Conservation (phyloP, 306 rosid species). For the Elaeagnus macrophylla region DNA sequence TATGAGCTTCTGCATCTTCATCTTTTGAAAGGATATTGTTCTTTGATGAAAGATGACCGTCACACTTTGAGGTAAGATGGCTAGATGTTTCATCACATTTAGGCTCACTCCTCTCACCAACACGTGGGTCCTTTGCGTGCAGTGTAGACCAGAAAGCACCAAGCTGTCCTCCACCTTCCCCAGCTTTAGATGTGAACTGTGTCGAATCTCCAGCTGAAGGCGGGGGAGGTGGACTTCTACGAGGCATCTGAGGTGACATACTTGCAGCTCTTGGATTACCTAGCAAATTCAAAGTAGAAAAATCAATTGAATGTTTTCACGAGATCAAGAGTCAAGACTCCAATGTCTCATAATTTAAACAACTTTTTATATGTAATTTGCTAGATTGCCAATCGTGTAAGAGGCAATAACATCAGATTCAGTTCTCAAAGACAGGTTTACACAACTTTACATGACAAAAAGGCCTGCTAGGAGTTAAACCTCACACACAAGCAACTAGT, state of each 20-base stretch:
- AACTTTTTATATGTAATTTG: background rate
- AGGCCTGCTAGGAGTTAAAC: background rate
- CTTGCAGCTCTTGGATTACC: conserved; percentile 45
- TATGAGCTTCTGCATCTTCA: conserved; percentile 24
- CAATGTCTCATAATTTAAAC: background rate
- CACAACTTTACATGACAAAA: background rate
- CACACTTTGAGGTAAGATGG: conserved; percentile 37
- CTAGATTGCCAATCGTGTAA: background rate
- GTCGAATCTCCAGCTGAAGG: conserved; percentile 54
- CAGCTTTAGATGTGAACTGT: conserved; percentile 46
- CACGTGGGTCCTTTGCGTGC: conserved; percentile 53
- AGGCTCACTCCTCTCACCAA: conserved; percentile 37
- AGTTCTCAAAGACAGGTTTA: background rate
- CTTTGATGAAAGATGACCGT: conserved; percentile 42
- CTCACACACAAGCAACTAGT: background rate
- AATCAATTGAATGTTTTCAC: background rate
- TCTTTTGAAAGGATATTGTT: conserved; percentile 40
- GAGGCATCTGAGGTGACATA: conserved; percentile 55
- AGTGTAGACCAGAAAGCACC: conserved; percentile 92
- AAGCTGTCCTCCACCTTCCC: conserved; percentile 53
- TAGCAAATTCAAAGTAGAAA: conserved; percentile 21
- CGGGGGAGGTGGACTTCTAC: conserved; percentile 76
- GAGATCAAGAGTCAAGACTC: background rate
- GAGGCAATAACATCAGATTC: background rate
- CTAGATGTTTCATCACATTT: conserved; percentile 54